These are phyloP conservation scores for Tillandsia fasciculata DNA, from an alignment of 176 grass and related monocot genomes.

Conservation along the genomic window DNA sequence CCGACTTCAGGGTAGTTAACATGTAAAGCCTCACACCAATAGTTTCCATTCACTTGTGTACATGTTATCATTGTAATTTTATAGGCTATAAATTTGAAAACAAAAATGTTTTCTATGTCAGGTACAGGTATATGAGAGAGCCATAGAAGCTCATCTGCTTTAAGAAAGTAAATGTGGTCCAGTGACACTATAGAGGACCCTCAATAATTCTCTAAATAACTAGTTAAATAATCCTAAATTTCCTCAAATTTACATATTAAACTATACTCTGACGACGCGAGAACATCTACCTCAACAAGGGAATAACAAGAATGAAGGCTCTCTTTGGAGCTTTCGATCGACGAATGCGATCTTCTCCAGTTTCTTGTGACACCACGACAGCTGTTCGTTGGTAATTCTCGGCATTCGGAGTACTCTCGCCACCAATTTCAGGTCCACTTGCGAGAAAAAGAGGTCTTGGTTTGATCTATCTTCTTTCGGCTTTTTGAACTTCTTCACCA, in stretches of 20 bases:
- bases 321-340: constrained; percentile 80
- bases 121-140: background rate
- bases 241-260: background rate
- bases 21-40: no score
- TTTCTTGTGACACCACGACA: constrained; percentile 83
- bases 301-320: constrained; percentile 94
- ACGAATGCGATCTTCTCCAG: constrained; percentile 62
- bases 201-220: background rate
- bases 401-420: constrained; percentile 71
- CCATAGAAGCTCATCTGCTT: background rate
- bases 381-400: constrained; percentile 70
- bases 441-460: constrained; percentile 84
- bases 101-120: no score
- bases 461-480: constrained; percentile 79
- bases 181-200: background rate
- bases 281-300: constrained; percentile 41
- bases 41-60: no score
- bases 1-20: no score
- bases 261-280: background rate
- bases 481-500: constrained; percentile 96
- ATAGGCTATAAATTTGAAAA: no score
- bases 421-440: constrained; percentile 72
- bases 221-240: background rate
- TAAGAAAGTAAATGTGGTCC: background rate
- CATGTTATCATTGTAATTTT: no score